Conservation (phyloP, 2,329 filamentous ascomycete species). For the Herpotrichia juniperi region DNA sequence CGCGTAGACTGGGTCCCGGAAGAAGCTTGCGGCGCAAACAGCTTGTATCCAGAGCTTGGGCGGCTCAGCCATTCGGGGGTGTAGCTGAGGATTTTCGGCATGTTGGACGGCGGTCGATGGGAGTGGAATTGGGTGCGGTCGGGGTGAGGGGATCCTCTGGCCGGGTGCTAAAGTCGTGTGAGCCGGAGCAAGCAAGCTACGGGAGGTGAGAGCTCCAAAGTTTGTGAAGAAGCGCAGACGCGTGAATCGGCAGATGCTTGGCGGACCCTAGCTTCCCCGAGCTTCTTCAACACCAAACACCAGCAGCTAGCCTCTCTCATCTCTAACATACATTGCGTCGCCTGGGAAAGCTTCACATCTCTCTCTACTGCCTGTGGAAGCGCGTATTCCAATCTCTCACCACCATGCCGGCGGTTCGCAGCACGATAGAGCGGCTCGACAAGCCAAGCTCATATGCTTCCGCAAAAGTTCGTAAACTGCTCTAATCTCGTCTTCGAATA, state of each 20-base stretch:
- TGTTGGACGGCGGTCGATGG: slow-evolving; percentile 45
- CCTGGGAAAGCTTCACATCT: not conserved
- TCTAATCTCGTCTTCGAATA: not conserved
- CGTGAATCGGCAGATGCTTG: slow-evolving; percentile 17
- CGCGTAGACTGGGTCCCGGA: slow-evolving; percentile 27
- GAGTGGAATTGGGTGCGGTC: not conserved
- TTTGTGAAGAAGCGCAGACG: not conserved
- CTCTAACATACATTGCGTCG: not conserved
- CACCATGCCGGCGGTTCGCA: slow-evolving; percentile 29
- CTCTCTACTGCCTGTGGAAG: not conserved
- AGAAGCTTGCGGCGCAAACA: slow-evolving; percentile 68
- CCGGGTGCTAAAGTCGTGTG: not conserved
- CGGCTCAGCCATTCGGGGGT: slow-evolving; percentile 86
- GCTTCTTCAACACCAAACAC: slow-evolving; percentile 7
- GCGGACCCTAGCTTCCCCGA: slow-evolving; percentile 15
- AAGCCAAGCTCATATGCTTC: slow-evolving; percentile 93
- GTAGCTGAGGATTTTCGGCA: slow-evolving; percentile 87
- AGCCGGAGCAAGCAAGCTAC: not conserved
- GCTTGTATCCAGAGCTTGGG: slow-evolving; percentile 75
- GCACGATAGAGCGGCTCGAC: slow-evolving; percentile 90
- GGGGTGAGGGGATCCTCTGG: not conserved
- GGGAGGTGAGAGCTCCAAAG: not conserved
- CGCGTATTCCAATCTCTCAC: not conserved
- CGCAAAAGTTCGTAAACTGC: slow-evolving; percentile 67
- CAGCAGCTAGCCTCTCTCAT: slow-evolving; percentile 7